These are phyloP conservation scores for Aquanectria penicillioides DNA, from an alignment of 2,329 filamentous ascomycete species.

Conservation along the genomic window DNA sequence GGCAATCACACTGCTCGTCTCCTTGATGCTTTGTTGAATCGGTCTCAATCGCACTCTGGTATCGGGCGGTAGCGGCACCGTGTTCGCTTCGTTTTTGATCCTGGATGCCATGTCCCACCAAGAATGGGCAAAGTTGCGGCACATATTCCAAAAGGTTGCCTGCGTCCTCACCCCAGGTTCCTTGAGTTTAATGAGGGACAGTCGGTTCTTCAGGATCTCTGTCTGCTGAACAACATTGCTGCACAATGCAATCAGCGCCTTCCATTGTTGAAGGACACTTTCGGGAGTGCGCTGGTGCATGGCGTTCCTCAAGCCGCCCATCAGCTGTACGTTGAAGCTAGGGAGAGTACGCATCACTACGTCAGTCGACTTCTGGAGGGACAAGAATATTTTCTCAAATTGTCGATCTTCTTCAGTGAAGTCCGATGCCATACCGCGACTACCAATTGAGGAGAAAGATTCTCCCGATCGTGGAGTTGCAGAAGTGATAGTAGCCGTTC, in stretches of 20 bases:
- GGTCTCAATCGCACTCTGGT: slow-evolving; percentile 80
- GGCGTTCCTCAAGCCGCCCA: slow-evolving; percentile 70
- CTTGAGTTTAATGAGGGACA: slow-evolving; percentile 85
- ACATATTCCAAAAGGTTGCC: slow-evolving; percentile 72
- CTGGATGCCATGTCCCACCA: slow-evolving; percentile 74
- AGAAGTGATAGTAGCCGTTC: slow-evolving; percentile 63
- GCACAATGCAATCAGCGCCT: slow-evolving; percentile 76
- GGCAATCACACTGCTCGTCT: slow-evolving; percentile 78
- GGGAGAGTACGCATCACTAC: slow-evolving; percentile 78
- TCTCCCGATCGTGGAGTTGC: slow-evolving; percentile 86
- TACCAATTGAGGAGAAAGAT: slow-evolving; percentile 72
- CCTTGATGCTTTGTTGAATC: slow-evolving; percentile 84
- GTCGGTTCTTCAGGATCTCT: slow-evolving; percentile 74
- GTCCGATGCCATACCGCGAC: slow-evolving; percentile 62
- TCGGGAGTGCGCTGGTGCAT: slow-evolving; percentile 69
- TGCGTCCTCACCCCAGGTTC: slow-evolving; percentile 79
- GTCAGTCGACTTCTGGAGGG: slow-evolving; percentile 78
- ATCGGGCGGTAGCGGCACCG: slow-evolving; percentile 68
- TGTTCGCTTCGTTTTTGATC: slow-evolving; percentile 65
- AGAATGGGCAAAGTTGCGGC: slow-evolving; percentile 77
- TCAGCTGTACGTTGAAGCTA: slow-evolving; percentile 73
- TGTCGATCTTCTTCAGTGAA: slow-evolving; percentile 80
- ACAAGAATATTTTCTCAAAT: slow-evolving; percentile 85
- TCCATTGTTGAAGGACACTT: slow-evolving; percentile 73
- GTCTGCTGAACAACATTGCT: slow-evolving; percentile 77